These are phyloP conservation scores for Purpureocillium lavendulum DNA, from an alignment of 2,329 filamentous ascomycete genomes.

Conservation along the genomic window DNA sequence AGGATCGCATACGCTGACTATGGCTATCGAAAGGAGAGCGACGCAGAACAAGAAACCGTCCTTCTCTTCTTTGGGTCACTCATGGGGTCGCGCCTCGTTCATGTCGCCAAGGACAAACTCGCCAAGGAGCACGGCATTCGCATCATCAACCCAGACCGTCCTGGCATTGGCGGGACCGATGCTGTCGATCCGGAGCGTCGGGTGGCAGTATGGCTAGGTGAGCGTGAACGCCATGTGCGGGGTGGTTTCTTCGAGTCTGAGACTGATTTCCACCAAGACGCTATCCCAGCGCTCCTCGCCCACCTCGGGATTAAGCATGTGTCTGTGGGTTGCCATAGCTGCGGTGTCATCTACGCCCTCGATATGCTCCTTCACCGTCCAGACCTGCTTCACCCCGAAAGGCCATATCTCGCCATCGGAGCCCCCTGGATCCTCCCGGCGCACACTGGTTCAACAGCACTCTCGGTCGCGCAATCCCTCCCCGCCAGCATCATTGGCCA, in stretches of 20 bases:
- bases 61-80: conserved; percentile 20
- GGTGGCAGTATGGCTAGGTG: conserved; percentile 18
- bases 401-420: too few relatives aligned
- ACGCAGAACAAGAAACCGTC: conserved; percentile 15
- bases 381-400: too few relatives aligned
- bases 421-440: too few relatives aligned
- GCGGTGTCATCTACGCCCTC: conserved; percentile 21
- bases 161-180: conserved; percentile 26
- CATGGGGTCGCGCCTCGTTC: conserved; percentile 18
- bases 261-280: conserved; percentile 7
- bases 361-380: conserved; percentile 7
- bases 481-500: conserved; percentile 3
- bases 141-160: conserved; percentile 22
- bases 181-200: conserved; percentile 11
- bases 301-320: conserved; percentile 22
- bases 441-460: too few relatives aligned
- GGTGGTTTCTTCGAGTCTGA: not conserved
- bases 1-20: conserved; percentile 20
- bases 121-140: conserved; percentile 21
- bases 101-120: conserved; percentile 21
- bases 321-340: conserved; percentile 18
- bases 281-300: conserved; percentile 20
- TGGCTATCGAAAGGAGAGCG: conserved; percentile 17
- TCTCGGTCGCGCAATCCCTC: too few relatives aligned
- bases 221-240: not conserved